Conservation (phyloP, 2,329 filamentous ascomycete species). For the Alternaria longipes region DNA sequence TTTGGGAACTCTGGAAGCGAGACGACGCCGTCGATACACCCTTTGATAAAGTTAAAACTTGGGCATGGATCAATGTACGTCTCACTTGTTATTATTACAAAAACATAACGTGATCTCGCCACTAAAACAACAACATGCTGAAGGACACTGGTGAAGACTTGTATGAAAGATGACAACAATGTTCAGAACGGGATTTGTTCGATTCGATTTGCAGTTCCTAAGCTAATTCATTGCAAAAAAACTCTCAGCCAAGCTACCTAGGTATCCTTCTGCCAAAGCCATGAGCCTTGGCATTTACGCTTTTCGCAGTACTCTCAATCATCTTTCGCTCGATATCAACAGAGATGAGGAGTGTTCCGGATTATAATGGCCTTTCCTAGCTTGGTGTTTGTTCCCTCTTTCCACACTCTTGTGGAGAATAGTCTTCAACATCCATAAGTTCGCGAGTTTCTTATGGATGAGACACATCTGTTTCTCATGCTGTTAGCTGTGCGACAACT, state of each 20-base stretch:
- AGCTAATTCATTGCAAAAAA: not conserved
- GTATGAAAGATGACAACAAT: not conserved
- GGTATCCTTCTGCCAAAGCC: not conserved
- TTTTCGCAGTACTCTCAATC: not conserved
- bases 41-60: not conserved
- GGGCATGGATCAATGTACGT: not conserved
- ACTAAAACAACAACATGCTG: not conserved
- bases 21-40: not conserved
- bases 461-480: not conserved
- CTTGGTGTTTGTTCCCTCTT: not conserved
- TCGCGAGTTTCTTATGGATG: not conserved
- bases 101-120: not conserved
- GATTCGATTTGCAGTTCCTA: not conserved
- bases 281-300: not conserved
- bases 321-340: not conserved
- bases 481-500: not conserved
- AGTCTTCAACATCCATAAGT: not conserved
- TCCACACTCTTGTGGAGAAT: not conserved
- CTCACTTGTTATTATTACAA: not conserved
- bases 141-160: not conserved
- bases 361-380: not conserved
- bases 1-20: not conserved
- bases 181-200: not conserved
- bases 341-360: not conserved
- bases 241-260: not conserved